A percentile compares a stretch with the other conserved stretches of the same genome.
Conservation (phyloP, 208 protist genomes). For the Wallacemonas collosoma region DNA sequence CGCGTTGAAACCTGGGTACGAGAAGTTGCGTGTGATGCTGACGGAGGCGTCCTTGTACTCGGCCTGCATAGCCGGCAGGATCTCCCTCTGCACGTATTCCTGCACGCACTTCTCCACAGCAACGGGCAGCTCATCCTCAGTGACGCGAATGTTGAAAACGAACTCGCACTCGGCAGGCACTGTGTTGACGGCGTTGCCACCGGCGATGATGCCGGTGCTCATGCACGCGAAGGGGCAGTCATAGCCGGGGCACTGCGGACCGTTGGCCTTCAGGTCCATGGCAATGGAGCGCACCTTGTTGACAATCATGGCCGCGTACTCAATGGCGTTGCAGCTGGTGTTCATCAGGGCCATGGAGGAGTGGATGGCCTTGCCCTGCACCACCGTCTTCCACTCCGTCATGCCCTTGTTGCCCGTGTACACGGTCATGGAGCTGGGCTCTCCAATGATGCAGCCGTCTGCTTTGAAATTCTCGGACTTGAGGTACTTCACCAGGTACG, state of each 20-base stretch:
- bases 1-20: constrained; percentile 6
- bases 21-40: constrained; percentile 17
- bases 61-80: constrained; percentile 19
- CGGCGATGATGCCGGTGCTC: constrained; percentile 12
- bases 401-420: constrained; percentile 40
- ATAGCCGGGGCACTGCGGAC: constrained; percentile 13
- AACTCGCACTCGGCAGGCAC: constrained; percentile 17
- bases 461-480: constrained; percentile 32
- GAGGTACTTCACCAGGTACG: constrained; percentile 35
- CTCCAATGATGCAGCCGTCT: constrained; percentile 51
- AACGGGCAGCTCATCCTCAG: constrained; percentile 11
- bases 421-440: constrained; percentile 33
- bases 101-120: constrained; percentile 9
- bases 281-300: constrained; percentile 28
- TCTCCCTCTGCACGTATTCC: constrained; percentile 17
- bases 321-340: constrained; percentile 44
- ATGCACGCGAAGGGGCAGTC: constrained; percentile 18
- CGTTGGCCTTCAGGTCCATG: constrained; percentile 16
- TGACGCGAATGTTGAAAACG: constrained; percentile 18
- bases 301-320: constrained; percentile 46
- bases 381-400: constrained; percentile 27
- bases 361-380: constrained; percentile 52
- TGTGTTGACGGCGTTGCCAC: constrained; percentile 16
- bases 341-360: constrained; percentile 47
- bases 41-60: constrained; percentile 20